Evolutionary conservation across 2,329 filamentous ascomycete genomes (phyloP), one percentile per base, ranked within the genome.

Genomic region (Amauroascus niger): DNA sequence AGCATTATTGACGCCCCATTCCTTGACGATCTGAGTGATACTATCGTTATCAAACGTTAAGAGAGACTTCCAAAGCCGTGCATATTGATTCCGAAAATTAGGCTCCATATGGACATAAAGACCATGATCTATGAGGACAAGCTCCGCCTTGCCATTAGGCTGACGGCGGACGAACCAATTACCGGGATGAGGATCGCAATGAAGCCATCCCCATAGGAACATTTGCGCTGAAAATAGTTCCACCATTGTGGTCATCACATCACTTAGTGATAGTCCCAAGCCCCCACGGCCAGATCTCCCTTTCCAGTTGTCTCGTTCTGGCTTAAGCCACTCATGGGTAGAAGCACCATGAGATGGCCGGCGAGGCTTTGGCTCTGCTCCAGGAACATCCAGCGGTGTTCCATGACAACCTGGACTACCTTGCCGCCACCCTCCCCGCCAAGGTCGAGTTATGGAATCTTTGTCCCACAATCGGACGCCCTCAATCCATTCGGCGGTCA

Each of bases 401-500:
- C 87, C 86, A 46, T 83, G 79, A 48, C 86, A 84, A 16, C 91
- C 90, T 2, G 88, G 86, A 24, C 86, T 91, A 3, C 87, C 88
- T 57, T 80, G 76, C 14, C 84, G 80, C 73, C 82, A 80, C 6
- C 87, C 86, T 20, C 89, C 90, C 35, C 83, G 72, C 91, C 93
- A 97, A 3, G 79, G 76, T 2, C 78, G 78, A 0, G 82, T 86
- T 65, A 96, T 84, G 51, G 84, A 78, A 54, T 87, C 82, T 67
- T 94, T 94, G 63, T 97, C 91, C 88, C 90, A 95, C 1, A 98
- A 76, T 1, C 90, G 80, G 1, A 95, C 82, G 6, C 93, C 93
- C 70, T 98, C 93, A 55, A 98, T 94, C 93, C 93, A 98, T 68
- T 98, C 93, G 0, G 91, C 89, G 0, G 90, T 94, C 75, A 98